Base-by-base conservation (phyloP, 768 basidiomycete species). In the Solioccasus polychromus region DNA sequence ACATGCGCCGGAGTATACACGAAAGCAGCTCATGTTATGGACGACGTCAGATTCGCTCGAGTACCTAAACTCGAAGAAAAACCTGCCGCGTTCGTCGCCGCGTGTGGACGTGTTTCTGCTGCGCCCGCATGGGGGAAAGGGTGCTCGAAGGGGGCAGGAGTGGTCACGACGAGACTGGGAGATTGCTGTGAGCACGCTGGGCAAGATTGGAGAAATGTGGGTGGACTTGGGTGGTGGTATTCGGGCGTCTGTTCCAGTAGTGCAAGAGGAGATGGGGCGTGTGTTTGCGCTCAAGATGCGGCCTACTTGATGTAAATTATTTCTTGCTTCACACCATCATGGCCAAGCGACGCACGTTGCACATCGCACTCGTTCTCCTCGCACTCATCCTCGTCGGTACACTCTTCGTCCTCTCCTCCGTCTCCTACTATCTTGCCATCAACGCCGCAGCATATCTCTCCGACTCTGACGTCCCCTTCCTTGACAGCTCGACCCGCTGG, bases 401-500 rank as follows among this genome's bases (percentile, higher is more conserved):
- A 17, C 80, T 96, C 67, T 57, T 89, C 66, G 92, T 98, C 47
- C 83, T 98, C 63, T 89, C 89, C 8, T 92, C 90, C 19, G 79
- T 97, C 38, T 87, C 92, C 17, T 90, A 86, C 66, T 94, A 92
- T 62, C 85, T 95, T 50, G 76, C 82, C 50, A 92, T 97, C 60
- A 80, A 85, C 64, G 67, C 79, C 39, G 68, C 72, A 29, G 92
- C 91, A 22, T 93, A 91, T 67, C 72, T 97, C 60, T 73, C 83
- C 5, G 88, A 94, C 63, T 64, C 71, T 11, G 88, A 94, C 61
- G 79, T 95, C 9, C 79, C 81, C 52, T 55, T 75, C 34, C 71
- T 75, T 45, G 70, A 74, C 64, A 74, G 76, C 54, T 67, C 71
- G 20, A 74, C 77, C 35, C 77, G 80, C 37, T 82, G 77, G 77